Evolutionary conservation across 75 land plant genomes (phyloP).

Genomic region (Cryptomeria japonica): DNA sequence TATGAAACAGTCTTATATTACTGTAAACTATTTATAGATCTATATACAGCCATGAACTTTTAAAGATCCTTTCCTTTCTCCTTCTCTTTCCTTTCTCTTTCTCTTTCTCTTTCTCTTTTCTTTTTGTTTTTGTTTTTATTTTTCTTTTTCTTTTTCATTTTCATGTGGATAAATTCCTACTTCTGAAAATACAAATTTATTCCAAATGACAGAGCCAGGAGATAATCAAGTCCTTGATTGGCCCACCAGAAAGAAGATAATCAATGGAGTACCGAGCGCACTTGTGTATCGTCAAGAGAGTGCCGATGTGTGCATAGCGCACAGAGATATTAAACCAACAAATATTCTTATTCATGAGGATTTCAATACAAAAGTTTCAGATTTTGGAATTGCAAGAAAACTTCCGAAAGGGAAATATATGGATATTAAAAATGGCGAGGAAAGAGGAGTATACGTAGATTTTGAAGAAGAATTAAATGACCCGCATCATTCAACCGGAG

Average conservation of each 20-base stretch:
- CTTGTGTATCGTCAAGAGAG: conserved; percentile 54
- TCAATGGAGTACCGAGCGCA: conserved; percentile 44
- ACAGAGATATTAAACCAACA: conserved; percentile 42
- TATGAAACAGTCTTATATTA: too few relatives aligned
- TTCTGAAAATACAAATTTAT: too few relatives aligned
- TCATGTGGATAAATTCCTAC: too few relatives aligned
- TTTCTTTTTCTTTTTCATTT: too few relatives aligned
- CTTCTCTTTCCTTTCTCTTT: too few relatives aligned
- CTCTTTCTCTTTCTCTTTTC: too few relatives aligned
- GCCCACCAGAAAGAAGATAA: conserved; percentile 37
- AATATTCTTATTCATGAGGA: conserved; percentile 46
- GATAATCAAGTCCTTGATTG: conserved; percentile 25
- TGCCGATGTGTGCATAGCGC: conserved; percentile 41
- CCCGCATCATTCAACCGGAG: neutral
- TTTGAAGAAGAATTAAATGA: neutral
- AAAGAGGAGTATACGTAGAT: neutral
- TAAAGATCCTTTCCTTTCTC: too few relatives aligned
- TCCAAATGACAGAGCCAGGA: neutral
- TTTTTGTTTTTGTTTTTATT: too few relatives aligned
- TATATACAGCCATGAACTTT: too few relatives aligned
- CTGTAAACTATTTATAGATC: too few relatives aligned
- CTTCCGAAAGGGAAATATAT: neutral
- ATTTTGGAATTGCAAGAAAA: conserved; percentile 2
- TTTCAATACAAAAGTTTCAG: too few relatives aligned
- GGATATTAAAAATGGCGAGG: neutral